A percentile compares a stretch with the other conserved stretches of the same genome.
Conservation (phyloP, 2,329 filamentous ascomycete species). For the Ceratocystis harringtonii region DNA sequence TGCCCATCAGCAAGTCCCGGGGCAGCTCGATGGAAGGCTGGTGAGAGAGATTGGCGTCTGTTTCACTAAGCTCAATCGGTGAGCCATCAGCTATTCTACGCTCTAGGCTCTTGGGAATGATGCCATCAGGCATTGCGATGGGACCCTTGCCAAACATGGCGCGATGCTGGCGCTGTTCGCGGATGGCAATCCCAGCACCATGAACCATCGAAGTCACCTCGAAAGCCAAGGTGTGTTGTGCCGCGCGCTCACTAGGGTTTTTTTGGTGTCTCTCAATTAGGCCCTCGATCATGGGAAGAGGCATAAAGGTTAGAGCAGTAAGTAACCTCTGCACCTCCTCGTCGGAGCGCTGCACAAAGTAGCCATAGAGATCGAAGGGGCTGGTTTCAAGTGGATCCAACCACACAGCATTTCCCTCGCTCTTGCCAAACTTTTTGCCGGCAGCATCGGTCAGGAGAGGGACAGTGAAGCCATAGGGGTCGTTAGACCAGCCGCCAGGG, state of each 20-base stretch:
- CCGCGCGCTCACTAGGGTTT: slow-evolving; percentile 56
- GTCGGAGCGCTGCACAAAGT: slow-evolving; percentile 73
- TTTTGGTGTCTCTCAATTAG: slow-evolving; percentile 53
- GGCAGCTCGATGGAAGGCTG: slow-evolving; percentile 45
- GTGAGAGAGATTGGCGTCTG: slow-evolving; percentile 32
- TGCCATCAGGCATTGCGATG: slow-evolving; percentile 12
- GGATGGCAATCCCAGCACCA: slow-evolving; percentile 46
- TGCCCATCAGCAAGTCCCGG: slow-evolving; percentile 35
- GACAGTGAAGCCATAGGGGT: slow-evolving; percentile 75
- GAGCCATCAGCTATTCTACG: slow-evolving; percentile 13
- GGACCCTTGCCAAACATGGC: slow-evolving; percentile 31
- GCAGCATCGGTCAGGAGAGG: slow-evolving; percentile 74
- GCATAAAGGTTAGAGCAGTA: slow-evolving; percentile 81
- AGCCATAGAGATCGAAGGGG: slow-evolving; percentile 77
- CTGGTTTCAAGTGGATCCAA: slow-evolving; percentile 68
- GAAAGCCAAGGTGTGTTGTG: slow-evolving; percentile 68
- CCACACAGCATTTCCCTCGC: slow-evolving; percentile 86
- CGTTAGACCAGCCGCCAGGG: slow-evolving; percentile 31
- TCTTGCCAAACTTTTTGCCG: slow-evolving; percentile 90
- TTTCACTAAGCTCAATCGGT: slow-evolving; percentile 17
- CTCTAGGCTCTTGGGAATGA: slow-evolving; percentile 12
- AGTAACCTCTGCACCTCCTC: slow-evolving; percentile 67
- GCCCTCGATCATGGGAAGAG: slow-evolving; percentile 48
- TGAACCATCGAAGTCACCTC: slow-evolving; percentile 75
- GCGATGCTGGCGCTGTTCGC: slow-evolving; percentile 42